A percentile compares a stretch with the other conserved stretches of the same genome.
Evolutionary conservation across 164 flowering plant genomes (phyloP).

Genomic region (Aristolochia contorta): DNA sequence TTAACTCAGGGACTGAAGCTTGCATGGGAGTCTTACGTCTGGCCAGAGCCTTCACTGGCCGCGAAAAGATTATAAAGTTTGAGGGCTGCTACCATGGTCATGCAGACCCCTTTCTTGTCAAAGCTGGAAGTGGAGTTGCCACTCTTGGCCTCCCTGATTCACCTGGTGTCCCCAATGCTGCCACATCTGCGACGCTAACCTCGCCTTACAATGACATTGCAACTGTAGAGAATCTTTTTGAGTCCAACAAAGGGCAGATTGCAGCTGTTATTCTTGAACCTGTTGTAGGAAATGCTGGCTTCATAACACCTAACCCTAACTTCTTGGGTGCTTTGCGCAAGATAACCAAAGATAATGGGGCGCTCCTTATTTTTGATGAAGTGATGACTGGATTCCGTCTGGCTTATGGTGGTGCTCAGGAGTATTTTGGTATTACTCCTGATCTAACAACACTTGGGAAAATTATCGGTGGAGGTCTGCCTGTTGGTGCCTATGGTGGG

Average conservation of each 20-base stretch:
- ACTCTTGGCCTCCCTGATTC: constrained; percentile 95
- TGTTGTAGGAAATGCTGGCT: constrained; percentile 91
- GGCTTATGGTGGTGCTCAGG: constrained; percentile 93
- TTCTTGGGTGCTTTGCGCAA: constrained; percentile 48
- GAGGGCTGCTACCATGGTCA: constrained; percentile 99
- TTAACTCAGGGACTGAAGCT: constrained; percentile 97
- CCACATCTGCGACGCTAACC: constrained; percentile 67
- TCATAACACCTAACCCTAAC: constrained; percentile 60
- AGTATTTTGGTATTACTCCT: constrained; percentile 76
- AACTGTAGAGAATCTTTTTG: constrained; percentile 54
- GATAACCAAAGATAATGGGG: constrained; percentile 56
- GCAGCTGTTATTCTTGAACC: constrained; percentile 89
- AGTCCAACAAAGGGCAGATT: constrained; percentile 62
- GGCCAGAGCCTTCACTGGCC: constrained; percentile 79
- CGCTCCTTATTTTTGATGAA: constrained; percentile 85
- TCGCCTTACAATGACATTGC: constrained; percentile 67
- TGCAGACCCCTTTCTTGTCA: constrained; percentile 95
- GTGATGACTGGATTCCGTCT: constrained; percentile 95
- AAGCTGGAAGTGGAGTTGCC: constrained; percentile 97
- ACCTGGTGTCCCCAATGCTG: constrained; percentile 86
- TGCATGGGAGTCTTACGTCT: constrained; percentile 91
- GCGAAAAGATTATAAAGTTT: constrained; percentile 62
- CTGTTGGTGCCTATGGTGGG: constrained; percentile 99
- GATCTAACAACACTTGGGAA: constrained; percentile 89
- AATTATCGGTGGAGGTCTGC: constrained; percentile 92